phyloP scores from a whole-genome alignment of 768 basidiomycete genomes.

The Phylloporus sp. region DNA sequence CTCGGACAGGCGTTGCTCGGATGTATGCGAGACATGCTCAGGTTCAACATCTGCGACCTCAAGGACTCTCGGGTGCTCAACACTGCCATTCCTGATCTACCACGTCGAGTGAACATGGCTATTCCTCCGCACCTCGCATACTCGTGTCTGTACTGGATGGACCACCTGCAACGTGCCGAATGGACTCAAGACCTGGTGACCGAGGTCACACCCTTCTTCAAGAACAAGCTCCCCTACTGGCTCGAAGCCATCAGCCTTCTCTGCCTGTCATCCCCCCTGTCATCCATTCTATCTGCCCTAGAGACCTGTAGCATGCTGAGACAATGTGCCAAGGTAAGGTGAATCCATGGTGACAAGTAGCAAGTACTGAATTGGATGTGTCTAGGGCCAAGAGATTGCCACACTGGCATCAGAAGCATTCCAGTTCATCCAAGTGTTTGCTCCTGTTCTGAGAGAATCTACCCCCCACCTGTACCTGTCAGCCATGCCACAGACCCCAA shows the following conservation, averaged over 20 bases:
- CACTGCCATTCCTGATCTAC: too few relatives aligned
- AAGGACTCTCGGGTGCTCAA: slow-evolving; percentile 1
- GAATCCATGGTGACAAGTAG: too few relatives aligned
- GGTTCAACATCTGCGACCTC: not conserved
- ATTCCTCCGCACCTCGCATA: not conserved
- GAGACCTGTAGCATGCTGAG: too few relatives aligned
- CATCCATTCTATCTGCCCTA: too few relatives aligned
- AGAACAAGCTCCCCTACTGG: too few relatives aligned
- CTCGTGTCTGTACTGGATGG: not conserved
- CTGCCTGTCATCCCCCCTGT: not conserved
- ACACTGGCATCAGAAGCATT: not conserved
- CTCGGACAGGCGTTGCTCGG: not conserved
- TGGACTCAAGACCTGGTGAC: not conserved
- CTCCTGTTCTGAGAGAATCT: too few relatives aligned
- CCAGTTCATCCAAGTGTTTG: not conserved
- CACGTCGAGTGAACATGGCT: not conserved
- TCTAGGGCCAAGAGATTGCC: not conserved
- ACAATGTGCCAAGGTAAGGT: too few relatives aligned
- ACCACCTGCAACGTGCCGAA: not conserved
- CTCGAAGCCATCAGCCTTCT: not conserved
- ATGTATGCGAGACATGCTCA: not conserved
- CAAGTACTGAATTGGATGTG: too few relatives aligned
- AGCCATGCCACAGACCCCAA: too few relatives aligned
- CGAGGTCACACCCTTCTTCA: too few relatives aligned
- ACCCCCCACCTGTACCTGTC: too few relatives aligned